Base-by-base conservation (phyloP, 1,284 basidiomycete genomes). In the Rhodofomes roseus region DNA sequence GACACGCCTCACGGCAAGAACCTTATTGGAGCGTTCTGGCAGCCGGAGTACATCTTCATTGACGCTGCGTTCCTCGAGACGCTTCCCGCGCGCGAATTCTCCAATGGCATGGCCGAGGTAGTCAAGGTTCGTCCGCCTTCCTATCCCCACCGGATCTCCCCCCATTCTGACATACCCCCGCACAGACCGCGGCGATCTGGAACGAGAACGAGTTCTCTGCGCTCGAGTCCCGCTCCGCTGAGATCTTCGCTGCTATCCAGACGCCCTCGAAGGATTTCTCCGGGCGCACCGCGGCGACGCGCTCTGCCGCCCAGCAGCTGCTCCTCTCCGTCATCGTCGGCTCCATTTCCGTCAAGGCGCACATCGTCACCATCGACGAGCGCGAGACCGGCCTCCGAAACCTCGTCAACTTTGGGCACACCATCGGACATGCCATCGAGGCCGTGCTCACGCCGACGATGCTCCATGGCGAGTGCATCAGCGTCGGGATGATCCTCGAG, bases 21-120 rank as follows among this genome's bases (percentile, higher is more conserved):
- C 75, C 84, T 99, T 66, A 93, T 99, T 66, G 97, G 96, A 63
- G 92, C 96, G 3, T 99, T 99, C 81, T 96, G 95, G 92, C 97
- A 99, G 76, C 96, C 96, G 1, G 86, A 90, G 69, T 98, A 91
- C 79, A 91, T 98, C 72, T 99, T 99, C 76, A 97, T 98, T 67
- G 97, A 99, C 74, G 90, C 94, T 18, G 90, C 95, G 0, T 97
- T 97, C 81, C 85, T 99, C 62, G 92, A 95, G 67, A 96, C 95
- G 1, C 87, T 99, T 4, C 96, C 96, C 0, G 77, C 87, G 46
- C 83, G 97, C 62, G 97, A 99, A 74, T 96, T 98, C 66, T 92
- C 93, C 46, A 99, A 99, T 71, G 96, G 96, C 51, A 98, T 99
- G 93, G 96, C 97, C 1, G 96, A 99, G 74, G 92, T 98, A 4